A percentile compares a stretch with the other conserved stretches of the same genome.
Evolutionary conservation across 306 rosid species (phyloP).

Genomic region (Begonia masoniana): DNA sequence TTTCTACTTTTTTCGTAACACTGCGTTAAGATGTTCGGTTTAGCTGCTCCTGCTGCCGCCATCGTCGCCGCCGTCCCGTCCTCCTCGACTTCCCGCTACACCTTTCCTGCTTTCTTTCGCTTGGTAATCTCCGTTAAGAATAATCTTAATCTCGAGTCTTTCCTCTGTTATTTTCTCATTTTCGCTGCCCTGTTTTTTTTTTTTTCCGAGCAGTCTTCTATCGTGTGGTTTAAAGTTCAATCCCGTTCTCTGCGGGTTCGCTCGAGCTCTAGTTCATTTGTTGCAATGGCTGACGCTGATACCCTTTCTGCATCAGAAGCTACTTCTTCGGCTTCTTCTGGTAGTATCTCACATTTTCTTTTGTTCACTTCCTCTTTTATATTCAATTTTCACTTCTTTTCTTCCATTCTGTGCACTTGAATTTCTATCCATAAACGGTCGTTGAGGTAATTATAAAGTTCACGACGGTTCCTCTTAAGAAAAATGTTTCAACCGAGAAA

Average conservation of each 20-base stretch:
- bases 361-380: not conserved
- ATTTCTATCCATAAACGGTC: not conserved
- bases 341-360: constrained; percentile 14
- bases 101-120: constrained; percentile 4
- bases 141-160: not conserved
- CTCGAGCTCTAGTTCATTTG: constrained; percentile 24
- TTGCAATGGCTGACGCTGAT: constrained; percentile 49
- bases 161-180: not conserved
- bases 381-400: not conserved
- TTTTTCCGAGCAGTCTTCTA: constrained; percentile 5
- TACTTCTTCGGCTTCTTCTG: constrained; percentile 22
- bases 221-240: constrained; percentile 13
- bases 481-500: not conserved
- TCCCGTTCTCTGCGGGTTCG: constrained; percentile 12
- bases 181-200: not conserved
- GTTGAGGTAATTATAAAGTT: not conserved
- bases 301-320: constrained; percentile 14
- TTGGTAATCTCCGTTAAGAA: constrained; percentile 4
- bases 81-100: constrained; percentile 1
- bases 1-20: too few relatives aligned
- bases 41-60: constrained; percentile 8
- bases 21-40: constrained; percentile 15
- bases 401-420: not conserved
- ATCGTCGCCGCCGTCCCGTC: constrained; percentile 4
- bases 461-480: not conserved